Evolutionary conservation across 805 yeast genomes (phyloP).

Genomic region (Saccharomyces kudriavzevii): DNA sequence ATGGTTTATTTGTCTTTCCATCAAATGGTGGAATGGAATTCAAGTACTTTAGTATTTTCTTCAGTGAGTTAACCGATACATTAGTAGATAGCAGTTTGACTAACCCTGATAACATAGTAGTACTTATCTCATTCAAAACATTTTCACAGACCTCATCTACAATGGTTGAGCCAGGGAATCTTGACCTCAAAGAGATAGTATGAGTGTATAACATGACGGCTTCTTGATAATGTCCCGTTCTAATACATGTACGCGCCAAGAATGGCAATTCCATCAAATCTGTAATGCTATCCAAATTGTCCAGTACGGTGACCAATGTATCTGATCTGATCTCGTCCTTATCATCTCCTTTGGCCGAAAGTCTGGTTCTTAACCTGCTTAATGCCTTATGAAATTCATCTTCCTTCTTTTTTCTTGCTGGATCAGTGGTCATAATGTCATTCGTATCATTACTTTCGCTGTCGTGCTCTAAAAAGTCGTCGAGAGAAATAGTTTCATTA

Average conservation of each 20-base stretch:
- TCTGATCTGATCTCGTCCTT: slow-evolving; percentile 8
- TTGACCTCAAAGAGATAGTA: slow-evolving; percentile 55
- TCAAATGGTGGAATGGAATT: slow-evolving; percentile 54
- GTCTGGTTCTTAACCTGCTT: slow-evolving; percentile 16
- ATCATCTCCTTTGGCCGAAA: slow-evolving; percentile 7
- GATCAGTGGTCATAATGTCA: slow-evolving; percentile 1
- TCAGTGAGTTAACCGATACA: slow-evolving; percentile 65
- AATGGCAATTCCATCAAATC: slow-evolving; percentile 82
- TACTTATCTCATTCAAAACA: slow-evolving; percentile 27
- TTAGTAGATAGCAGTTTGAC: slow-evolving; percentile 65
- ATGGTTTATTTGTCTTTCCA: slow-evolving; percentile 23
- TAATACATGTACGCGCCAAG: slow-evolving; percentile 71
- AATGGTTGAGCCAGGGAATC: slow-evolving; percentile 45
- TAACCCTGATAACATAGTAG: slow-evolving; percentile 62
- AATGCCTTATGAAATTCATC: slow-evolving; percentile 29
- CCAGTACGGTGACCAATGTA: slow-evolving; percentile 36
- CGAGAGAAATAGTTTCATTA: slow-evolving; percentile 1
- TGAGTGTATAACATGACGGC: slow-evolving; percentile 78
- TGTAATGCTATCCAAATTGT: slow-evolving; percentile 60
- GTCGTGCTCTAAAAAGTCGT: slow-evolving; percentile 14
- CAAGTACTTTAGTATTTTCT: slow-evolving; percentile 71
- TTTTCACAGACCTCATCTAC: slow-evolving; percentile 25
- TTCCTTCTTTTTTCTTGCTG: slow-evolving; percentile 7
- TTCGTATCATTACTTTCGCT: slow-evolving; percentile 15
- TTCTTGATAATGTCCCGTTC: slow-evolving; percentile 80